Conservation (phyloP, 1,284 basidiomycete genomes). For the Garcileccinum viscosum region DNA sequence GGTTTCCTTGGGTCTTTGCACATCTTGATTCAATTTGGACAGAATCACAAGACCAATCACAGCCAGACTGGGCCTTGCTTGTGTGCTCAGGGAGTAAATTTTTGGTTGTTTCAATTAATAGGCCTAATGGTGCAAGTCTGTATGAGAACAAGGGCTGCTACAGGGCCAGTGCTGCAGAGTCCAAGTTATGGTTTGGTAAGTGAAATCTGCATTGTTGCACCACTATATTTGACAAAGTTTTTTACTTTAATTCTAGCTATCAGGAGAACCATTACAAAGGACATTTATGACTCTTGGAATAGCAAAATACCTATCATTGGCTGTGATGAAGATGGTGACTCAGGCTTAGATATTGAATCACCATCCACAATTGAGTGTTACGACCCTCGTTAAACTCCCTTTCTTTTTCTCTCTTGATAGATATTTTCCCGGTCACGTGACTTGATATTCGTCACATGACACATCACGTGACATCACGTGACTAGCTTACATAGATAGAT, state of each 20-base stretch:
- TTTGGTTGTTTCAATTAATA: background rate
- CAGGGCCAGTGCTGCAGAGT: background rate
- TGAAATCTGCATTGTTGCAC: background rate
- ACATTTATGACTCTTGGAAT: background rate
- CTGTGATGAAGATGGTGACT: background rate
- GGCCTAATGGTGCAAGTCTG: background rate
- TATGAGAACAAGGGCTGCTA: background rate
- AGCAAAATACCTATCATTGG: background rate
- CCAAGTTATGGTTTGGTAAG: background rate
- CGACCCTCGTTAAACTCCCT: no score
- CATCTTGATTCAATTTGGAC: background rate
- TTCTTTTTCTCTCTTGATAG: no score
- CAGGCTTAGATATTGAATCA: background rate
- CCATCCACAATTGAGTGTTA: background rate
- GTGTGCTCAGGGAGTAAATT: background rate
- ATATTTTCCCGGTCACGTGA: no score
- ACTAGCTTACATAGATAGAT: no score
- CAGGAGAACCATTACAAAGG: background rate
- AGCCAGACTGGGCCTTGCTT: background rate
- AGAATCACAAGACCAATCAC: background rate
- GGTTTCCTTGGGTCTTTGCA: constrained; percentile 1
- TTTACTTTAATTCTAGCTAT: background rate
- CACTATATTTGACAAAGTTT: background rate
- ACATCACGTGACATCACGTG: no score
- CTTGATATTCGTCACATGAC: no score